A percentile compares a stretch with the other conserved stretches of the same genome.
Evolutionary conservation across 2,329 filamentous ascomycete genomes (phyloP).

Genomic region (Fusarium sulawesiense): DNA sequence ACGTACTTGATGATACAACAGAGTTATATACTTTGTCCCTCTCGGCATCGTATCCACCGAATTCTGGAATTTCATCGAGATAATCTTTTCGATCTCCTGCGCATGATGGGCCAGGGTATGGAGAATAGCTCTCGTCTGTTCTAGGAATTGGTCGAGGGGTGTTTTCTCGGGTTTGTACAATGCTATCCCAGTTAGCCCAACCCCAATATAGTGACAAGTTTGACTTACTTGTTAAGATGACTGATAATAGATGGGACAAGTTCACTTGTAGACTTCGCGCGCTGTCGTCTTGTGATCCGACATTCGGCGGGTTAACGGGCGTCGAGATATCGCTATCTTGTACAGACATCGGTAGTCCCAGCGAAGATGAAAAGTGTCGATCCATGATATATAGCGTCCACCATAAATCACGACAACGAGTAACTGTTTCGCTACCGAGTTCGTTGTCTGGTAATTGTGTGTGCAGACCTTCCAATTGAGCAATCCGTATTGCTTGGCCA

Average conservation of each 20-base stretch:
- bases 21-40: conserved; percentile 52
- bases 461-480: conserved; percentile 56
- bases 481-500: conserved; percentile 55
- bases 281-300: conserved; percentile 45
- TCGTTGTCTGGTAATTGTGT: conserved; percentile 54
- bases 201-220: fast-evolving
- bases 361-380: conserved; percentile 53
- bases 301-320: conserved; percentile 44
- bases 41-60: conserved; percentile 52
- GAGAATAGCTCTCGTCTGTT: conserved; percentile 51
- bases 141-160: conserved; percentile 50
- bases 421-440: conserved; percentile 48
- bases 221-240: conserved; percentile 51
- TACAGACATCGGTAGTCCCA: conserved; percentile 53
- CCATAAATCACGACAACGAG: conserved; percentile 53
- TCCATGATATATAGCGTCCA: conserved; percentile 57
- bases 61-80: conserved; percentile 50
- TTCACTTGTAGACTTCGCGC: conserved; percentile 52
- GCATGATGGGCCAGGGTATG: conserved; percentile 53
- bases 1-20: conserved; percentile 55
- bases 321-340: conserved; percentile 55
- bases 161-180: conserved; percentile 53
- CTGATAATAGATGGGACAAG: conserved; percentile 51
- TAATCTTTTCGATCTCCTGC: conserved; percentile 53
- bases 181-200: conserved; percentile 36